phyloP scores from a whole-genome alignment of 345 rosid species.

The Firmiana major region DNA sequence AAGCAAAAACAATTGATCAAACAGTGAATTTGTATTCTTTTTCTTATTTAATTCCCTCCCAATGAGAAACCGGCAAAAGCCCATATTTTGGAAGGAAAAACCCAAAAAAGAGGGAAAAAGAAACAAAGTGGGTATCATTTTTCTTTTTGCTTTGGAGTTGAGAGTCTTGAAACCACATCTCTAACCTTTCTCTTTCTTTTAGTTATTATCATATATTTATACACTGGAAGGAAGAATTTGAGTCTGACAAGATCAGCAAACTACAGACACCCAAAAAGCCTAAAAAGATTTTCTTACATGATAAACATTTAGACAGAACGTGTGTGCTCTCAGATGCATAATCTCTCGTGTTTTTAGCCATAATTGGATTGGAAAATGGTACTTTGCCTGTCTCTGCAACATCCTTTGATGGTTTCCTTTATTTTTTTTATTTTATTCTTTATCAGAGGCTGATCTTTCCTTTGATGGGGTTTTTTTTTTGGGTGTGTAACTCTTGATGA shows the following conservation, averaged over 20 bases:
- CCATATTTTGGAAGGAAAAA: neutral
- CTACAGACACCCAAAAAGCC: neutral
- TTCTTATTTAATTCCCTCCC: neutral
- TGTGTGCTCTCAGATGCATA: neutral
- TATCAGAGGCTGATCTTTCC: neutral
- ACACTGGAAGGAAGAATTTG: constrained; percentile 10
- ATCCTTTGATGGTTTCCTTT: constrained; percentile 16
- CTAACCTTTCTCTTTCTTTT: neutral
- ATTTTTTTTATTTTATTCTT: neutral
- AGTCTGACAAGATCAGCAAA: constrained; percentile 28
- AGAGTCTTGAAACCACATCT: constrained; percentile 7
- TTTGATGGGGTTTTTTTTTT: neutral
- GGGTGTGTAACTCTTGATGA: neutral
- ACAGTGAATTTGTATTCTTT: neutral
- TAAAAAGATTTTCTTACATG: constrained; percentile 14
- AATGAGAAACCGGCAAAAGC: neutral
- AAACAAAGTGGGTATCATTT: neutral
- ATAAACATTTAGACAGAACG: neutral
- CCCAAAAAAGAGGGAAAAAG: neutral
- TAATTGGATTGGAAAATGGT: constrained; percentile 19
- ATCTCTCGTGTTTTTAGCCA: constrained; percentile 17
- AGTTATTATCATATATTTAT: constrained; percentile 5
- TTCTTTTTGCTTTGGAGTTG: neutral
- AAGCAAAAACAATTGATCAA: constrained; percentile 10
- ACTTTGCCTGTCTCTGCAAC: constrained; percentile 25